Base-by-base conservation (phyloP, 2,329 filamentous ascomycete species). In the Cercospora sp. region DNA sequence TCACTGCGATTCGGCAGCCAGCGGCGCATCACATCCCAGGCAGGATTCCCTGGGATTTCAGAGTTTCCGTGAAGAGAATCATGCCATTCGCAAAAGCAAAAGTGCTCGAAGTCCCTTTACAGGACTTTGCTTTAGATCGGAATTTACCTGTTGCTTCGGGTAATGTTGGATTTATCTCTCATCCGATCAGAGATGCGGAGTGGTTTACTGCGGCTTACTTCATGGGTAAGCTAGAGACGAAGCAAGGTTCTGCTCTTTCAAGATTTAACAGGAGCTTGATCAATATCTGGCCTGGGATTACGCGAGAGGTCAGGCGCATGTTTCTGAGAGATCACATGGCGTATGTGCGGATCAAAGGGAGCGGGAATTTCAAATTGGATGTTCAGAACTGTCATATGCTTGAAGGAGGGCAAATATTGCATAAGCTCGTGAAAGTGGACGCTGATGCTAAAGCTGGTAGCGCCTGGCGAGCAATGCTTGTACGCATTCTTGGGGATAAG, bases 321-420 rank as follows among this genome's bases (percentile, higher is more conserved):
- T 76, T 71, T 49, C 57, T 72, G 13, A 66, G 75, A 26, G 74
- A 77, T 21, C 72, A 74, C 2, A 74, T 78, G 66, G 70, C 72
- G 1, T 73, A 74, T 60, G 49, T 77, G 12, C 67, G 70, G 3
- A 61, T 75, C 18, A 59, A 66, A 9, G 64, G 69, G 2, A 66
- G 67, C 16, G 69, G 72, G 2, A 73, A 65, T 21, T 76, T 70
- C 69, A 77, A 77, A 60, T 51, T 77, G 16, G 75, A 77, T 69
- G 64, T 77, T 34, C 74, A 75, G 30, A 49, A 67, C 21, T 71
- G 70, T 60, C 65, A 71, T 51, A 58, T 77, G 43, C 65, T 77
- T 28, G 74, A 77, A 26, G 37, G 58, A 5, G 76, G 75, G 1
- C 49, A n/a, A 43, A 60, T 69, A 34, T 28, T 69, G 37, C 58